Percentiles rank a stretch among this genome's conserved stretches.
These are phyloP conservation scores for Miscanthus sacchariflorus DNA, from an alignment of 202 grass and related monocot species.

Conservation along the genomic window DNA sequence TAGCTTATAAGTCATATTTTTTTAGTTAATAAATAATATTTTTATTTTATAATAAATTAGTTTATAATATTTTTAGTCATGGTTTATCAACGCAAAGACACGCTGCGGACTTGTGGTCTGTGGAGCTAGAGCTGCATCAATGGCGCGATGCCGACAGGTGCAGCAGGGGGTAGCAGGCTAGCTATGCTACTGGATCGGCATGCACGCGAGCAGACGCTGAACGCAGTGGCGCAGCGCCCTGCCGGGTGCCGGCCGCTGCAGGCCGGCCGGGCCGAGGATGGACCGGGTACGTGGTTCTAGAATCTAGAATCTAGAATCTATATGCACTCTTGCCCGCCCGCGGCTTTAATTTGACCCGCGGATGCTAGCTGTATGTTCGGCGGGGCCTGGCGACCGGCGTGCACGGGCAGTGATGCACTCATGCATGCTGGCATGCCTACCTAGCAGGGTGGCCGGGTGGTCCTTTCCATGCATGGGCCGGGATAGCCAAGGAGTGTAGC, in stretches of 20 bases:
- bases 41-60: no score
- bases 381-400: background rate
- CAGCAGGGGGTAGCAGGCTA: background rate
- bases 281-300: background rate
- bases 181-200: background rate
- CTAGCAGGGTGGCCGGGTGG: background rate
- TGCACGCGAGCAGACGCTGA: background rate
- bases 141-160: background rate
- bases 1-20: no score
- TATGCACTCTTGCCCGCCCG: no score
- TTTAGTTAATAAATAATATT: no score
- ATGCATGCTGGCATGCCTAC: background rate
- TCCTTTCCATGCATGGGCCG: background rate
- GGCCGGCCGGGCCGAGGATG: background rate
- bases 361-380: no score
- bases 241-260: background rate
- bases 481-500: background rate
- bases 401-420: background rate
- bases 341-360: background rate
- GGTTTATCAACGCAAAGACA: no score
- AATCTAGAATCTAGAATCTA: no score
- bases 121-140: constrained; percentile 14
- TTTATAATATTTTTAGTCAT: no score
- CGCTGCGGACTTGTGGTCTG: background rate
- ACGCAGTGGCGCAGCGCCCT: background rate